These are phyloP conservation scores for Ganoderma meredithae DNA, from an alignment of 1,284 basidiomycete species.

Conservation along the genomic window DNA sequence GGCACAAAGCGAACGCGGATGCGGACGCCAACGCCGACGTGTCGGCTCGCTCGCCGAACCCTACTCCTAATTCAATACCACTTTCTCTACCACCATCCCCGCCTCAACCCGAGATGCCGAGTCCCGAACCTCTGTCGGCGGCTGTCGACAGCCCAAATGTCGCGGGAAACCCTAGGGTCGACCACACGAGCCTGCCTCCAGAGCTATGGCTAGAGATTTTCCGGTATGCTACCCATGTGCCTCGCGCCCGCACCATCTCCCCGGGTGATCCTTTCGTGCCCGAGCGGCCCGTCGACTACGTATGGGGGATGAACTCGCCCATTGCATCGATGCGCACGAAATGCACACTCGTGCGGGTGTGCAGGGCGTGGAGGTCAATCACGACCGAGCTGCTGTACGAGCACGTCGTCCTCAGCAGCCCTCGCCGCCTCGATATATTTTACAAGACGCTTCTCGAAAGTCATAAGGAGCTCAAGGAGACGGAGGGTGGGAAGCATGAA, in stretches of 20 bases:
- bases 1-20: background rate
- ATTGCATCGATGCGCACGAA: constrained; percentile 54
- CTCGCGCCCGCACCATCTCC: constrained; percentile 37
- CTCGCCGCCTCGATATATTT: constrained; percentile 30
- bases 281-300: constrained; percentile 40
- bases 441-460: constrained; percentile 32
- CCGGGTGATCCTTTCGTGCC: constrained; percentile 36
- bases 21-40: constrained; percentile 1
- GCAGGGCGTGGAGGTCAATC: constrained; percentile 54
- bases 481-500: background rate
- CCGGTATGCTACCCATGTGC: constrained; percentile 59
- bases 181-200: constrained; percentile 47
- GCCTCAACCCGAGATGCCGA: background rate
- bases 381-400: constrained; percentile 55
- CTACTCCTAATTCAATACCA: background rate
- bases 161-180: constrained; percentile 14
- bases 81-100: background rate
- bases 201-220: constrained; percentile 67
- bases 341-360: constrained; percentile 56
- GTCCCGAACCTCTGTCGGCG: background rate
- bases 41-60: background rate
- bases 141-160: background rate
- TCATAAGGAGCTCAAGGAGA: constrained; percentile 17
- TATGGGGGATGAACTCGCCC: constrained; percentile 37
- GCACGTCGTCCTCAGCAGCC: constrained; percentile 45